A percentile compares a stretch with the other conserved stretches of the same genome.
phyloP scores from a whole-genome alignment of 495 filamentous ascomycete genomes.

The Thermothielavioides terrestris region DNA sequence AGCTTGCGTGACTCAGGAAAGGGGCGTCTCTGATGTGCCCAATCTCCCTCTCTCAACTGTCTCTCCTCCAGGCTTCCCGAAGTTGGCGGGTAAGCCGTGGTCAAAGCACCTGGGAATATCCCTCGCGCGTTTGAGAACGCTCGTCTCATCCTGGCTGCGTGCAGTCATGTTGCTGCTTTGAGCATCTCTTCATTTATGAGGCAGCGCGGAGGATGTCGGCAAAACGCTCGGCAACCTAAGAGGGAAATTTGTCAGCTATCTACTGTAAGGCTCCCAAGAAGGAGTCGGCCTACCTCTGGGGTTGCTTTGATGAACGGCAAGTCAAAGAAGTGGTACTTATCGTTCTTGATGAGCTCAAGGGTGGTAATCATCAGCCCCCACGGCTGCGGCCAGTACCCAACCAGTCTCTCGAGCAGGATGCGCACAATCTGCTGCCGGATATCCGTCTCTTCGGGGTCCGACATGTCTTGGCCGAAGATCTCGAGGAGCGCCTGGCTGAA shows the following conservation, averaged over 20 bases:
- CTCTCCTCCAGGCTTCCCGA: too few species aligned
- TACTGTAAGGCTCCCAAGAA: too few species aligned
- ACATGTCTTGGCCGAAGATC: slow-evolving; percentile 70
- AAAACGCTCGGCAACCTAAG: slow-evolving; percentile 39
- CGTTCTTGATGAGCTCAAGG: slow-evolving; percentile 84
- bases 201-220: slow-evolving; percentile 3
- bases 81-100: too few species aligned
- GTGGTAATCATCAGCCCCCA: slow-evolving; percentile 92
- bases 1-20: too few species aligned
- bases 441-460: slow-evolving; percentile 69
- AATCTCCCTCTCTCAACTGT: too few species aligned
- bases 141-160: neutral
- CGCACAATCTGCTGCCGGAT: slow-evolving; percentile 85
- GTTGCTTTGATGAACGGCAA: slow-evolving; percentile 83
- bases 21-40: too few species aligned
- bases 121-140: neutral
- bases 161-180: neutral
- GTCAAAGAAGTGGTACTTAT: slow-evolving; percentile 81
- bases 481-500: slow-evolving; percentile 83
- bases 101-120: too few species aligned
- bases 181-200: neutral
- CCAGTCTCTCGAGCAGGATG: slow-evolving; percentile 75
- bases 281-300: slow-evolving; percentile 76
- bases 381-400: slow-evolving; percentile 87
- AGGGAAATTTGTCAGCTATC: too few species aligned